Percentiles rank a stretch among this genome's conserved stretches.
Evolutionary conservation across 768 basidiomycete species (phyloP).

Genomic region (Lactarius psammicola): DNA sequence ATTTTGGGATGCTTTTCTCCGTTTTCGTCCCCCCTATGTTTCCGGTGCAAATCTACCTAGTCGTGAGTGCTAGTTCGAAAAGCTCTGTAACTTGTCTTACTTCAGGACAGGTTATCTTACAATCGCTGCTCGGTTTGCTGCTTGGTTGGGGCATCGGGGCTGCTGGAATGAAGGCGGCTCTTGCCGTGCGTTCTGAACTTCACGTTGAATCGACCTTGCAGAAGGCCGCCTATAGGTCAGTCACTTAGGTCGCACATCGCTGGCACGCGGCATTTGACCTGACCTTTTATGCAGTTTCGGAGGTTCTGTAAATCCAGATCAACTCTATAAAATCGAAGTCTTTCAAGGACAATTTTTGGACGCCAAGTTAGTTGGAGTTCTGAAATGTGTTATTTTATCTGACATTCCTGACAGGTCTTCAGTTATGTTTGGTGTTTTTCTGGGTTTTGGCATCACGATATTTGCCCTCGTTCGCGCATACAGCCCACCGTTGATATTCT

Average conservation of each 20-base stretch:
- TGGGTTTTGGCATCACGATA: constrained; percentile 44
- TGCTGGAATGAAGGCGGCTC: constrained; percentile 52
- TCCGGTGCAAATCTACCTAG: constrained; percentile 19
- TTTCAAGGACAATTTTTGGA: constrained; percentile 54
- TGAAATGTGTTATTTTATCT: neutral
- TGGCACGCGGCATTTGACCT: neutral
- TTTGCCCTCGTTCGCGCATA: constrained; percentile 48
- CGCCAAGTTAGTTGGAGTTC: constrained; percentile 31
- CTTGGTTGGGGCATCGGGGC: constrained; percentile 56
- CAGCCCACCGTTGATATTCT: constrained; percentile 44
- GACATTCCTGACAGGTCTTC: constrained; percentile 37
- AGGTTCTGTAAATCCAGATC: constrained; percentile 41
- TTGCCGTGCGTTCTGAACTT: constrained; percentile 40
- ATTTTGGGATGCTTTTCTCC: constrained; percentile 18
- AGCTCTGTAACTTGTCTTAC: constrained; percentile 34
- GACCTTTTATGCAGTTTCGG: constrained; percentile 30
- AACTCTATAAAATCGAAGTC: constrained; percentile 40
- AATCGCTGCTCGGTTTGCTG: constrained; percentile 40
- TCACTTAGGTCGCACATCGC: neutral
- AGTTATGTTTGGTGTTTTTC: constrained; percentile 48
- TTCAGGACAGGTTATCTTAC: constrained; percentile 9
- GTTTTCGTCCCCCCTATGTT: constrained; percentile 20
- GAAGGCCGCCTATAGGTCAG: constrained; percentile 29
- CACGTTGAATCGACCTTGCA: constrained; percentile 34
- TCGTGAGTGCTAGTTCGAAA: constrained; percentile 26